These are phyloP conservation scores for Psilocybe cyanescens DNA, from an alignment of 768 basidiomycete genomes.

Conservation along the genomic window DNA sequence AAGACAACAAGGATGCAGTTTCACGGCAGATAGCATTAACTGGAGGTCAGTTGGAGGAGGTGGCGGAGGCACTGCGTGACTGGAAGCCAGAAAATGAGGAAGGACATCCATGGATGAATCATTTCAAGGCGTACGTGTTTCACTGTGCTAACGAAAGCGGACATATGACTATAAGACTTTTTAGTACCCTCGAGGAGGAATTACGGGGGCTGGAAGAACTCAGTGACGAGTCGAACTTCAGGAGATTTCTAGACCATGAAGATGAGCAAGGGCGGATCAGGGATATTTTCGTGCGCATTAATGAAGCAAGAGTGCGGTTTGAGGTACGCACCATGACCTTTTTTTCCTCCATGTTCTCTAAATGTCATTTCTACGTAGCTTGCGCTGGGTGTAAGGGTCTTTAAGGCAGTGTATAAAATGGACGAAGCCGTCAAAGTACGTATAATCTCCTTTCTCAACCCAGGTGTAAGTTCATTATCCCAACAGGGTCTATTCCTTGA, in stretches of 20 bases:
- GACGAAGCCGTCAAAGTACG: constrained; percentile 10
- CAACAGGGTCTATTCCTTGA: constrained; percentile 9
- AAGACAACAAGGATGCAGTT: constrained; percentile 22
- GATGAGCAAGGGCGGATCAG: constrained; percentile 16
- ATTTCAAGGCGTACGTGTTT: constrained; percentile 15
- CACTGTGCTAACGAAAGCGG: too few relatives aligned
- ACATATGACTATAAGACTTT: background rate
- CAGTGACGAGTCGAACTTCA: constrained; percentile 5
- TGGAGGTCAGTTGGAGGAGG: constrained; percentile 13
- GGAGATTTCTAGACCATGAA: constrained; percentile 19
- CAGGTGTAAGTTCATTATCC: background rate
- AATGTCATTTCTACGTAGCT: constrained; percentile 13
- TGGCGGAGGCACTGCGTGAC: constrained; percentile 13
- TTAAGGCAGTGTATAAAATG: constrained; percentile 13
- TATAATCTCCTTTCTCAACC: background rate
- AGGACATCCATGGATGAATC: constrained; percentile 1
- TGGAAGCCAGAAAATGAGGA: constrained; percentile 11
- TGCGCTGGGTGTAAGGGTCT: constrained; percentile 5
- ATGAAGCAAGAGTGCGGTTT: constrained; percentile 18
- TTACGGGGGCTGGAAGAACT: constrained; percentile 14
- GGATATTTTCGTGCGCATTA: constrained; percentile 18
- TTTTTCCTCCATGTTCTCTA: background rate
- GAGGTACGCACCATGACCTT: constrained; percentile 8
- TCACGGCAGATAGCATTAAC: constrained; percentile 11
- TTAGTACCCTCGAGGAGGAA: constrained; percentile 17